phyloP scores from a whole-genome alignment of 345 rosid species.

The Cardiospermum halicacabum region DNA sequence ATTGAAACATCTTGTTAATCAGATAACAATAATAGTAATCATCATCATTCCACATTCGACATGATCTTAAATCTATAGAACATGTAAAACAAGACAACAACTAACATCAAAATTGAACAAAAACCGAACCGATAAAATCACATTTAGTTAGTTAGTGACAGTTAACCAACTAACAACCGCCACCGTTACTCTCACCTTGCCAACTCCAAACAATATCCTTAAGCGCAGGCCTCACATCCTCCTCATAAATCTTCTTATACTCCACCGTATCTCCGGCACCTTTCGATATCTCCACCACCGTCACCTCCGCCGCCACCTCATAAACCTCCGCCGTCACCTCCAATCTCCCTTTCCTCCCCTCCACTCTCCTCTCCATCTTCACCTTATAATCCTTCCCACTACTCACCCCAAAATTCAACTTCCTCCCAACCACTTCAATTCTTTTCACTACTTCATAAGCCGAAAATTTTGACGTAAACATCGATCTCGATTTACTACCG shows the following conservation, averaged over 20 bases:
- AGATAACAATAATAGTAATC: too few species aligned
- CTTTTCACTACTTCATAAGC: conserved; percentile 30
- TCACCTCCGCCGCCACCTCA: conserved; percentile 38
- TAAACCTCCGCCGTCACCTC: conserved; percentile 34
- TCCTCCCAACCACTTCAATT: conserved; percentile 34
- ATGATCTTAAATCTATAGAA: too few species aligned
- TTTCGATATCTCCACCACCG: conserved; percentile 44
- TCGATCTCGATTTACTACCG: conserved; percentile 28
- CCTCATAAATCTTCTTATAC: conserved; percentile 37
- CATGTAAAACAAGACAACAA: neutral
- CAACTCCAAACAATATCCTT: conserved; percentile 50
- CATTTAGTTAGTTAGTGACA: conserved; percentile 3
- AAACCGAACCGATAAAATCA: neutral
- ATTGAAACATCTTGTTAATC: too few species aligned
- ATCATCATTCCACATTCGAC: too few species aligned
- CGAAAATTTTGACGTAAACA: conserved; percentile 41
- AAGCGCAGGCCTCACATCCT: conserved; percentile 41
- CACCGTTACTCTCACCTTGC: conserved; percentile 36
- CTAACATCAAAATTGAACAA: neutral
- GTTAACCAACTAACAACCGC: neutral
- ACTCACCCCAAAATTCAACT: conserved; percentile 31
- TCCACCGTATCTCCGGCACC: conserved; percentile 40
- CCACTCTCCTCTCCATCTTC: conserved; percentile 35
- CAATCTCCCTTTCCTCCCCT: conserved; percentile 42
- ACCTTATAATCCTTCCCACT: conserved; percentile 34